These are phyloP conservation scores for Zostera marina DNA, from an alignment of 116 monocot species.

Conservation along the genomic window DNA sequence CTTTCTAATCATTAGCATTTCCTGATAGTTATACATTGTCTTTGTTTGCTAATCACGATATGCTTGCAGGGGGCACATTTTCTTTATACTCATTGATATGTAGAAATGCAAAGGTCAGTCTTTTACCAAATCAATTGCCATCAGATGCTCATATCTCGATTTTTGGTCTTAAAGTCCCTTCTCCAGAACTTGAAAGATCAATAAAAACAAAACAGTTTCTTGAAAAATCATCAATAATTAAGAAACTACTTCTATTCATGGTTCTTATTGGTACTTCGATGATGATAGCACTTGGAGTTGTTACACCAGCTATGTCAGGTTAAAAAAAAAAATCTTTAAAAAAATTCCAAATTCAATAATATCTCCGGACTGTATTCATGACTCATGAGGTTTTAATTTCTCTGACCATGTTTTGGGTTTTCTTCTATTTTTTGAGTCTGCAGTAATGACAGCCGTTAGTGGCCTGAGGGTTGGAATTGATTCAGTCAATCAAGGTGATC, in stretches of 20 bases:
- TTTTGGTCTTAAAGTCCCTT: constrained; percentile 70
- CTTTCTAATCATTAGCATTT: background rate
- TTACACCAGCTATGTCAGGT: constrained; percentile 94
- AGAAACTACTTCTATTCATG: constrained; percentile 60
- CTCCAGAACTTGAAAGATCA: constrained; percentile 72
- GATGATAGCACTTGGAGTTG: constrained; percentile 88
- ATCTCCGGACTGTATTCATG: too few species aligned
- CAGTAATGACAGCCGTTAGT: constrained; percentile 92
- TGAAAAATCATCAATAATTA: constrained; percentile 28
- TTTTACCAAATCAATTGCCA: constrained; percentile 75
- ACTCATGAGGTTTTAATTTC: too few species aligned
- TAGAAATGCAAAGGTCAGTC: constrained; percentile 70
- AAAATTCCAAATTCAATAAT: background rate
- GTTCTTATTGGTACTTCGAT: constrained; percentile 86
- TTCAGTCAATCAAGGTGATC: constrained; percentile 48
- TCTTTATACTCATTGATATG: constrained; percentile 88
- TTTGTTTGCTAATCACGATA: background rate
- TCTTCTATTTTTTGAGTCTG: constrained; percentile 3
- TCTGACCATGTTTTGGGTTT: too few species aligned
- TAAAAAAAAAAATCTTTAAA: background rate
- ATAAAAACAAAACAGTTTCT: constrained; percentile 48
- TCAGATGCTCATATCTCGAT: constrained; percentile 81
- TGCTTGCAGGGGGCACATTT: constrained; percentile 66
- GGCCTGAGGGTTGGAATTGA: constrained; percentile 67
- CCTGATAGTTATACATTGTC: background rate